A percentile compares a stretch with the other conserved stretches of the same genome.
These are phyloP conservation scores for Claviceps arundinis DNA, from an alignment of 2,329 filamentous ascomycete genomes.

Conservation along the genomic window DNA sequence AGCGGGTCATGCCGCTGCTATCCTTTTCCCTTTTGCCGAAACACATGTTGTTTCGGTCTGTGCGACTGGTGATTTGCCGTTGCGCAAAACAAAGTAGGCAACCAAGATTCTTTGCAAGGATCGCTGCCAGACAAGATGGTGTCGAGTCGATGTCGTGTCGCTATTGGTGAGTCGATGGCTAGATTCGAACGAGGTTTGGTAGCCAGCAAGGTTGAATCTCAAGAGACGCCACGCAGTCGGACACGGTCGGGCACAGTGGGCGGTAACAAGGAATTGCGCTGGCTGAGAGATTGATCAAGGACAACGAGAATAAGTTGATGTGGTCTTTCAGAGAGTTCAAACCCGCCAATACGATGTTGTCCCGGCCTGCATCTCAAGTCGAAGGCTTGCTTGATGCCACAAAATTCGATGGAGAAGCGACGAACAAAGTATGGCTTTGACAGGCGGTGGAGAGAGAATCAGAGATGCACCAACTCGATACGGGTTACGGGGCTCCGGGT, in stretches of 20 bases:
- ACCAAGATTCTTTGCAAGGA: neutral
- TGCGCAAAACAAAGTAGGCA: neutral
- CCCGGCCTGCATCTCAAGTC: neutral
- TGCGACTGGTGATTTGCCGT: neutral
- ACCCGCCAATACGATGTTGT: neutral
- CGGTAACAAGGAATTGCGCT: neutral
- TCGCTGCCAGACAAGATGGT: neutral
- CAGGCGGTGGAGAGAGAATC: neutral
- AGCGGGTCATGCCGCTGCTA: conserved; percentile 36
- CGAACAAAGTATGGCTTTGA: neutral
- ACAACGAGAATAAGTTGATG: neutral
- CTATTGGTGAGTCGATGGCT: neutral
- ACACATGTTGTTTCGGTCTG: conserved; percentile 36
- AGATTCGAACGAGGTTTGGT: neutral
- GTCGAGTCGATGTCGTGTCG: neutral
- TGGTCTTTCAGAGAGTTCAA: neutral
- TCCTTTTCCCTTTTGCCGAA: conserved; percentile 44
- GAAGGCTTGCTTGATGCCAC: neutral
- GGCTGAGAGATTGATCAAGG: neutral
- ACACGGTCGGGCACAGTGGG: neutral
- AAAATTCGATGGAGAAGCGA: neutral
- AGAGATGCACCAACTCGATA: neutral
- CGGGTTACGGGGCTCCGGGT: neutral
- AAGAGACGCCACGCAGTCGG: neutral
- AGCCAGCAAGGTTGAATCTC: neutral